A percentile compares a stretch with the other conserved stretches of the same genome.
These are phyloP conservation scores for Alternaria sp. DNA, from an alignment of 2,329 filamentous ascomycete genomes.

Conservation along the genomic window DNA sequence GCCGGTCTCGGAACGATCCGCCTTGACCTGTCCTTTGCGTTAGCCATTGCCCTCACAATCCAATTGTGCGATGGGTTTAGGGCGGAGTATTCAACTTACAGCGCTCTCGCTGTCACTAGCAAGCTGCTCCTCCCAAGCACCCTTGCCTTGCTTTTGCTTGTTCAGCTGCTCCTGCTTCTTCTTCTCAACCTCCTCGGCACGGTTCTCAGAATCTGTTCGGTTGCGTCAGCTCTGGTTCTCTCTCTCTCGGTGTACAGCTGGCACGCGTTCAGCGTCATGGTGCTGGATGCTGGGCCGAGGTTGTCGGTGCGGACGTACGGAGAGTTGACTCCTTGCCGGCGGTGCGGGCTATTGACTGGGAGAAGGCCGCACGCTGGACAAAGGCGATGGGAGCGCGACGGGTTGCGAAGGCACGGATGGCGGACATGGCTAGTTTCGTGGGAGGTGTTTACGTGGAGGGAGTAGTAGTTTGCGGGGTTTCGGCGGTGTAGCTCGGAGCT, in stretches of 20 bases:
- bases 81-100: slow-evolving; percentile 31
- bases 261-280: neutral
- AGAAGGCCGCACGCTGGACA: slow-evolving; percentile 50
- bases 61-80: too few relatives aligned
- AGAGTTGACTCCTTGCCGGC: slow-evolving; percentile 57
- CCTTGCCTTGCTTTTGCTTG: slow-evolving; percentile 56
- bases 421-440: slow-evolving; percentile 38
- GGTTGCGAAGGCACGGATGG: slow-evolving; percentile 43
- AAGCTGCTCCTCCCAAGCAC: slow-evolving; percentile 56
- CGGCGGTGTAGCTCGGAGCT: slow-evolving; percentile 3
- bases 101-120: slow-evolving; percentile 55
- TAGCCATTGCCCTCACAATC: neutral
- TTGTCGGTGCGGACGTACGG: slow-evolving; percentile 45
- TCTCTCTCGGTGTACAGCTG: neutral
- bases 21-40: slow-evolving; percentile 47
- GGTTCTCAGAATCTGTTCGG: slow-evolving; percentile 39
- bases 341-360: slow-evolving; percentile 47
- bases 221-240: slow-evolving; percentile 15
- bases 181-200: slow-evolving; percentile 53
- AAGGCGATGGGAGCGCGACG: slow-evolving; percentile 42
- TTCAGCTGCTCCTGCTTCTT: slow-evolving; percentile 55
- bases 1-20: slow-evolving; percentile 54
- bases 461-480: slow-evolving; percentile 14
- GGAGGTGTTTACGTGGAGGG: neutral
- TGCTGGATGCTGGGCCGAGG: neutral